phyloP scores from a whole-genome alignment of 2,329 filamentous ascomycete genomes.

The Hypoxylon rubiginosum region DNA sequence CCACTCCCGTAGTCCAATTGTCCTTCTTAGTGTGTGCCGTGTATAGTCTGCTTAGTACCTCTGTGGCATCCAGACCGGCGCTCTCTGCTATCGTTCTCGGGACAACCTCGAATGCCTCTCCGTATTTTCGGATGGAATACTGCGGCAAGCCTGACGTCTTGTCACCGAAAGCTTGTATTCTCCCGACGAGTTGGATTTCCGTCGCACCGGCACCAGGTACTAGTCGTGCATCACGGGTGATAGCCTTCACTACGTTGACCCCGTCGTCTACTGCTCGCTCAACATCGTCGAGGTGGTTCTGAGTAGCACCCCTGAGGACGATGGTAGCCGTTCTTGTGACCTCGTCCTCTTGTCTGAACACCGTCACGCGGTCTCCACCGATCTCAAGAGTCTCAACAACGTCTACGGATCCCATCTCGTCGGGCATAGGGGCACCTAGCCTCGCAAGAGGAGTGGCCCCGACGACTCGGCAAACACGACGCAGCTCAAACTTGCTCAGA shows the following conservation, averaged over 20 bases:
- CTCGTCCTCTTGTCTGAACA: slow-evolving; percentile 97
- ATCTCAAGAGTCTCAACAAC: slow-evolving; percentile 98
- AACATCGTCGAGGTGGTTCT: slow-evolving; percentile 97
- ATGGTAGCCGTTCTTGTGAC: slow-evolving; percentile 93
- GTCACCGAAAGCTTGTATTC: slow-evolving; percentile 90
- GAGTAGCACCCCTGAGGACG: slow-evolving; percentile 93
- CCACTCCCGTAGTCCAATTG: slow-evolving; percentile 91
- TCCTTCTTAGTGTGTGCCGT: slow-evolving; percentile 92
- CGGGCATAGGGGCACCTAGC: slow-evolving; percentile 98
- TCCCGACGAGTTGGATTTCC: slow-evolving; percentile 93
- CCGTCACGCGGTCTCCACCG: slow-evolving; percentile 96
- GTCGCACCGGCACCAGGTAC: slow-evolving; percentile 95
- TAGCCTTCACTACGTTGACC: slow-evolving; percentile 98
- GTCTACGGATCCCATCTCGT: slow-evolving; percentile 97
- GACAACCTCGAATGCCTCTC: slow-evolving; percentile 97
- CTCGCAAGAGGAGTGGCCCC: slow-evolving; percentile 96
- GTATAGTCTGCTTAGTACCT: slow-evolving; percentile 91
- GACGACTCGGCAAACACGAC: slow-evolving; percentile 93
- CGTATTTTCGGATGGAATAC: slow-evolving; percentile 97
- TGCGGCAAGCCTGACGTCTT: slow-evolving; percentile 93
- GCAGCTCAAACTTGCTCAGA: slow-evolving; percentile 97
- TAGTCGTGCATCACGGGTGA: slow-evolving; percentile 90
- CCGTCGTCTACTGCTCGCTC: slow-evolving; percentile 98
- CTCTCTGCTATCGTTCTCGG: slow-evolving; percentile 95
- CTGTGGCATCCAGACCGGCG: slow-evolving; percentile 96